Evolutionary conservation across 805 yeast species (phyloP), one percentile per base, ranked within the genome.

Genomic region (Metschnikowia gruessii): DNA sequence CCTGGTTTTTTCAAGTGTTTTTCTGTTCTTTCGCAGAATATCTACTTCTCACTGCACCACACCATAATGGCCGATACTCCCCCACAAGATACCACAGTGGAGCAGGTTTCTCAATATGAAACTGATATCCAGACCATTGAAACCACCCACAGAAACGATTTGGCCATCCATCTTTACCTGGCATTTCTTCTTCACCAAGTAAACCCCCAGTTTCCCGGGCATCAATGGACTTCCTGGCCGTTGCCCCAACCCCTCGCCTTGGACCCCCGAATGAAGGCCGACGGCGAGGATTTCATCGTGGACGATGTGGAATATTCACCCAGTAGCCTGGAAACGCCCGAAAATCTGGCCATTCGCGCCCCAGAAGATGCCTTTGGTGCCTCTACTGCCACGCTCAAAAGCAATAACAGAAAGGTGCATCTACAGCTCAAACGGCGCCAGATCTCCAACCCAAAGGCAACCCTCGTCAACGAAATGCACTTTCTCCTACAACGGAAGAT

Each of bases 151-250:
- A 62, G 81, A 28, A 62, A 63, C 11, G 90, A 87, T 61, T 63
- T 86, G 26, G 75, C 85, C 0, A 57, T 80, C 2, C 95, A 87
- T 63, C 62, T 87, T 3, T 87, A 84, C 59, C 76, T 85, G 19
- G 59, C 82, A 0, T 69, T 70, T 48, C 65, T 86, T 24, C 61
- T 74, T 43, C 76, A 65, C 46, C 63, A 56, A 37, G 64, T 64
- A 42, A 64, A 64, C 62, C 68, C 62, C 43, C 31, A 45, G 49
- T 69, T 69, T 65, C 76, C 76, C 37, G 41, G 51, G 43, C 37
- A 53, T 38, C 45, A 58, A 43, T 83, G 87, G 83, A 58, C 79
- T 0, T 58, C 72, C 3, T 85, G 92, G 92, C 92, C 92, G 1
- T 58, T 74, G 32, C 28, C 9, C 19, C 22, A 24, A 17, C 17